Conservation (phyloP, 345 rosid species). For the Bruguiera parviflora region DNA sequence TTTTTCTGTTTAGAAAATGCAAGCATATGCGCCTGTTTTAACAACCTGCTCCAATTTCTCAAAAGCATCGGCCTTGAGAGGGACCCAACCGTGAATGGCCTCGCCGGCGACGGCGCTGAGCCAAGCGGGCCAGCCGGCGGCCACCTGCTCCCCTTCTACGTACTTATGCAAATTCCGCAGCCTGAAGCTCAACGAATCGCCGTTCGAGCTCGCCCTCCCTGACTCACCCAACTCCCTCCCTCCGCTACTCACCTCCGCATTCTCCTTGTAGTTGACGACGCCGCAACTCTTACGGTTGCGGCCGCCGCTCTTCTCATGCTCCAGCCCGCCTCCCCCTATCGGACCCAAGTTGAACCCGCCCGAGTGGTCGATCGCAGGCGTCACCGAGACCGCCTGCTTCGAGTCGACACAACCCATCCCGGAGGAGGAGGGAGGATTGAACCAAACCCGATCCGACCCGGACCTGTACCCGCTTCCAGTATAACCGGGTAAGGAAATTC, state of each 20-base stretch:
- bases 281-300: slow-evolving; percentile 1
- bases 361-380: slow-evolving; percentile 81
- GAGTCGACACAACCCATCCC: slow-evolving; percentile 93
- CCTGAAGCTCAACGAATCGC: slow-evolving; percentile 77
- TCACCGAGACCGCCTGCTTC: slow-evolving; percentile 86
- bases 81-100: slow-evolving; percentile 97
- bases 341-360: slow-evolving; percentile 44
- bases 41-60: slow-evolving; percentile 91
- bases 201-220: slow-evolving; percentile 60
- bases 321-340: slow-evolving; percentile 29
- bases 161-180: slow-evolving; percentile 69
- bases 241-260: slow-evolving; percentile 31
- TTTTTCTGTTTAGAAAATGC: background rate
- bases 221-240: slow-evolving; percentile 73
- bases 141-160: slow-evolving; percentile 82
- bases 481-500: background rate
- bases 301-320: slow-evolving; percentile 10
- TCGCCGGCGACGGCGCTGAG: slow-evolving; percentile 94
- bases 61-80: slow-evolving; percentile 71
- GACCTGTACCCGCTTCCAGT: background rate
- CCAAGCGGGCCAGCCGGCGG: slow-evolving; percentile 99
- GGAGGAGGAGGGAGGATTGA: background rate
- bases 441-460: background rate
- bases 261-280: slow-evolving; percentile 19
- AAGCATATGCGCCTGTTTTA: background rate